These are phyloP conservation scores for Udeniomyces megalosporus DNA, from an alignment of 768 basidiomycete genomes.

Conservation along the genomic window DNA sequence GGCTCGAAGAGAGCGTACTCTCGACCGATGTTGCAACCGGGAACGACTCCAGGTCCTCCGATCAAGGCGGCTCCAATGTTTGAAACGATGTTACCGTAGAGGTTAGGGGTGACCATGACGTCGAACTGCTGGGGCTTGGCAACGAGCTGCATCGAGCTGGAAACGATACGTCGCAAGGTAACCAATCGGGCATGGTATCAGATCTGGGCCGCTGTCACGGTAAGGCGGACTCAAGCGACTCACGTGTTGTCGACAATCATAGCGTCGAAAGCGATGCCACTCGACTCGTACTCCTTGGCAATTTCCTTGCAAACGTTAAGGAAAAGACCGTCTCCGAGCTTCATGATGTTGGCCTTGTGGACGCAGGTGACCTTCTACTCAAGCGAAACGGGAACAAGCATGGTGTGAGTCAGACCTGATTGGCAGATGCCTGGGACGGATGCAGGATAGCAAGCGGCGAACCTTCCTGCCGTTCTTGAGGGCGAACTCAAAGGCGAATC, in stretches of 20 bases:
- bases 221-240: constrained; percentile 3
- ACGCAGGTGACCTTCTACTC: constrained; percentile 99
- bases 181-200: neutral
- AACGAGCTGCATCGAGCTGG: constrained; percentile 96
- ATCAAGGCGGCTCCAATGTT: constrained; percentile 98
- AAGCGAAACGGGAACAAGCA: neutral
- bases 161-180: neutral
- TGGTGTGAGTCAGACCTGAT: too few relatives aligned
- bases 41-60: constrained; percentile 93
- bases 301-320: constrained; percentile 92
- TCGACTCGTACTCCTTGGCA: constrained; percentile 87
- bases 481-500: constrained; percentile 98
- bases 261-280: constrained; percentile 82
- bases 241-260: constrained; percentile 99
- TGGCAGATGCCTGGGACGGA: too few relatives aligned
- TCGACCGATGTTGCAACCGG: constrained; percentile 92
- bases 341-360: constrained; percentile 99
- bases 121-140: constrained; percentile 92
- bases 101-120: constrained; percentile 97
- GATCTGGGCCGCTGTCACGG: too few relatives aligned
- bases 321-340: constrained; percentile 97
- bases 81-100: constrained; percentile 87
- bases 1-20: constrained; percentile 98
- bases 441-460: constrained; percentile 13
- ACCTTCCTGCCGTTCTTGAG: constrained; percentile 97